Base-by-base conservation (phyloP, 2,329 filamentous ascomycete species). In the Calycina marina region DNA sequence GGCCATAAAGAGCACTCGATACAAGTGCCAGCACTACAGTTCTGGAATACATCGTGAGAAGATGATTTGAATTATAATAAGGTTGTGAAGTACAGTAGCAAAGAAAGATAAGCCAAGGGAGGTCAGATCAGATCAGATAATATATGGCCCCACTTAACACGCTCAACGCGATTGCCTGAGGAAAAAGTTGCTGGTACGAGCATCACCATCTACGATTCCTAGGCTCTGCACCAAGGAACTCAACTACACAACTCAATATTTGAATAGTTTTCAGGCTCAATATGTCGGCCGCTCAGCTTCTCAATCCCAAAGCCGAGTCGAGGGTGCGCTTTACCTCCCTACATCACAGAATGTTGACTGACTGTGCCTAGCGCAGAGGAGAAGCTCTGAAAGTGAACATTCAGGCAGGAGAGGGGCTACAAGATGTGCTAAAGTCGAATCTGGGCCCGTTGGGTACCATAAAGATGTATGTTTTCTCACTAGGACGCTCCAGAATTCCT, bases 271-370 rank as follows among this genome's bases (percentile, higher is more conserved):
- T 41, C 27, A 28, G 16, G 14, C 31, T 37, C 41, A 58, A 45
- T 40, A 96, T 96, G 90, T 96, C 86, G 63, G 90, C 90, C 49
- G 86, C 90, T 54, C 88, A 96, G 65, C 77, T 98, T 53, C 78
- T 98, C 46, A 98, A 98, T 62, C 90, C 90, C 41, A 98, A 98
- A 69, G 90, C 90, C 53, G 90, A 98, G 67, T 94, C 86, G 51
- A 77, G 90, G 63, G 85, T 92, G 68, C 51, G 80, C 65, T 40
- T 44, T n/a, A n/a, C n/a, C n/a, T n/a, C n/a, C n/a, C n/a, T n/a
- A n/a, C n/a, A n/a, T n/a, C n/a, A n/a, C 39, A 35, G 40, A 35
- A 37, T 32, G 41, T 47, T 37, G 47, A 49, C 47, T 49, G 45
- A 49, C 45, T 35, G 36, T 46, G 41, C 45, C 49, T 53, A 93